phyloP scores from a whole-genome alignment of 176 grass and related monocot species.

The Microstegium vimineum region DNA sequence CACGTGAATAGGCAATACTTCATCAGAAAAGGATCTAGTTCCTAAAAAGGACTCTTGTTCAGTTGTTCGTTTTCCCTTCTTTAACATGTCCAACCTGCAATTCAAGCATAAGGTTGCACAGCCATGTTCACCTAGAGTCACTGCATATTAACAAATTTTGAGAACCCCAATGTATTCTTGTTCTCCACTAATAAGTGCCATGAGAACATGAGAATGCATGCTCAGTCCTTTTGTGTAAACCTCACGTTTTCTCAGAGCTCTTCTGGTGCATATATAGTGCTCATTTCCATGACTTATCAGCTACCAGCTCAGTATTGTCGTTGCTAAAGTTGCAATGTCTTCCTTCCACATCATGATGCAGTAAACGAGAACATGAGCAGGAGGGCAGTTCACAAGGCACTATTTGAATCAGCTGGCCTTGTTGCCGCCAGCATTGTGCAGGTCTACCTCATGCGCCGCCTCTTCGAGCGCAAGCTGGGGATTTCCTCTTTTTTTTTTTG shows the following conservation, averaged over 20 bases:
- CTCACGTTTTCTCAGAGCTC: neutral
- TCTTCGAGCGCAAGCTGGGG: conserved; percentile 75
- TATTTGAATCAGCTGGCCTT: conserved; percentile 85
- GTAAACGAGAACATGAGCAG: conserved; percentile 90
- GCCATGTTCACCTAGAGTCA: neutral
- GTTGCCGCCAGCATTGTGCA: conserved; percentile 68
- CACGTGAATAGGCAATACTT: neutral
- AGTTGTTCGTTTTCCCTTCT: neutral
- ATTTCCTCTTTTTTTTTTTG: no score
- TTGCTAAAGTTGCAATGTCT: neutral
- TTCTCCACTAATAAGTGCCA: neutral
- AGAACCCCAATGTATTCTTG: neutral
- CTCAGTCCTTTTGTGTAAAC: no score
- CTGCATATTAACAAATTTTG: neutral
- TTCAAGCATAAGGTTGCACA: neutral
- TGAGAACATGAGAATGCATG: neutral
- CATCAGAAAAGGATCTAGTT: neutral
- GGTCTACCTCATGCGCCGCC: conserved; percentile 65
- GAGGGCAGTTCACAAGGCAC: conserved; percentile 74
- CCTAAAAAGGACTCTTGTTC: neutral
- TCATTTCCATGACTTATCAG: no score
- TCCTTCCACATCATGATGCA: conserved; percentile 23
- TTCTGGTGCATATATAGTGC: no score
- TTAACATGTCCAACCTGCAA: neutral
- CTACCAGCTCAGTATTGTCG: neutral